Conservation (phyloP, 148 eudicot species). For the Chenopodium berlandieri region DNA sequence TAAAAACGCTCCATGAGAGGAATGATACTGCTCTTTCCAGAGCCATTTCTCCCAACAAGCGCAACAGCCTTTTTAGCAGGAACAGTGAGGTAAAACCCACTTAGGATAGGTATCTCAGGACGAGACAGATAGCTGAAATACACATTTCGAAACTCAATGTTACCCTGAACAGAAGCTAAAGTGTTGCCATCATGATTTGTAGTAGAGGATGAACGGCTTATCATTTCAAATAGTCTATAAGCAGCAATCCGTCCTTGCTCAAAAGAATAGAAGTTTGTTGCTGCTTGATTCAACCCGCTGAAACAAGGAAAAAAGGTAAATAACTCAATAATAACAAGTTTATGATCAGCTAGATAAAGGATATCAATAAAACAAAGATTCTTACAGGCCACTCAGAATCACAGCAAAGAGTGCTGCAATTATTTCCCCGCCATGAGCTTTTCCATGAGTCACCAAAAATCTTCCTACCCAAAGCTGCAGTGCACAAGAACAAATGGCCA, state of each 20-base stretch:
- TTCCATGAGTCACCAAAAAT: slow-evolving; percentile 65
- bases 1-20: slow-evolving; percentile 98
- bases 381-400: slow-evolving; percentile 97
- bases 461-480: slow-evolving; percentile 97
- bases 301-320: slow-evolving; percentile 16
- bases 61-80: slow-evolving; percentile 98
- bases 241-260: slow-evolving; percentile 99
- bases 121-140: slow-evolving; percentile 96
- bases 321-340: slow-evolving; percentile 1
- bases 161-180: slow-evolving; percentile 76
- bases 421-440: slow-evolving; percentile 94
- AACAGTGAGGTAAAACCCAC: slow-evolving; percentile 94
- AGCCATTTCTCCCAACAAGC: slow-evolving; percentile 98
- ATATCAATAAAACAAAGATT: slow-evolving; percentile 15
- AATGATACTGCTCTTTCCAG: slow-evolving; percentile 98
- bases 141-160: slow-evolving; percentile 95
- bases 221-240: slow-evolving; percentile 96
- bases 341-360: not conserved
- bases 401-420: slow-evolving; percentile 88
- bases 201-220: slow-evolving; percentile 81
- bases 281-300: slow-evolving; percentile 97
- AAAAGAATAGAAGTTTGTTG: slow-evolving; percentile 97
- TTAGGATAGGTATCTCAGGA: slow-evolving; percentile 95
- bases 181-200: slow-evolving; percentile 71
- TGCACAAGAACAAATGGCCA: slow-evolving; percentile 98